phyloP scores from a whole-genome alignment of 2,329 filamentous ascomycete genomes.

The Juglanconis oblonga region DNA sequence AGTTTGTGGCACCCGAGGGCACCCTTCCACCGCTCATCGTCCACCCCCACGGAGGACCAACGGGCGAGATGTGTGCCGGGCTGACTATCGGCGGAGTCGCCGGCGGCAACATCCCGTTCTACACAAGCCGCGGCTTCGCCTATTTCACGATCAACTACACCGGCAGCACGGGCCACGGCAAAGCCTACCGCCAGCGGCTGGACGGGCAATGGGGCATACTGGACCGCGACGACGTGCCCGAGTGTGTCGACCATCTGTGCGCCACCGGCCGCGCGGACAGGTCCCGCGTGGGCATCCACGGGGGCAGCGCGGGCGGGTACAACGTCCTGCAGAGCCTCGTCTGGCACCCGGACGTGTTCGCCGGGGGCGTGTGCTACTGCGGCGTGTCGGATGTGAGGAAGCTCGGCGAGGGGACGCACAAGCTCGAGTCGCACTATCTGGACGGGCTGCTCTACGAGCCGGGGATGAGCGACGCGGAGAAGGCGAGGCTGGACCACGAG shows the following conservation, averaged over 20 bases:
- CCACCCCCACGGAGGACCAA: constrained; percentile 51
- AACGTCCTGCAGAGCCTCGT: constrained; percentile 48
- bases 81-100: constrained; percentile 32
- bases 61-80: constrained; percentile 38
- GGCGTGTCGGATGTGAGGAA: constrained; percentile 50
- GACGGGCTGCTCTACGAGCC: constrained; percentile 38
- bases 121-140: constrained; percentile 52
- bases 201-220: constrained; percentile 48
- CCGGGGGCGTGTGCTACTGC: constrained; percentile 46
- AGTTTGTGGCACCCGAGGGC: constrained; percentile 34
- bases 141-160: constrained; percentile 50
- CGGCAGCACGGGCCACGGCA: constrained; percentile 50
- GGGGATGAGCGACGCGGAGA: constrained; percentile 35
- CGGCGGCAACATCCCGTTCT: constrained; percentile 42
- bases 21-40: constrained; percentile 48
- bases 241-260: constrained; percentile 41
- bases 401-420: constrained; percentile 48
- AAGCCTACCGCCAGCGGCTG: constrained; percentile 46
- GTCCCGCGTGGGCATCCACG: constrained; percentile 44
- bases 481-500: constrained; percentile 38
- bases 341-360: constrained; percentile 43
- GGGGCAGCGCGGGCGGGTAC: constrained; percentile 52
- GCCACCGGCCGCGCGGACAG: constrained; percentile 33
- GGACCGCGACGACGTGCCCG: constrained; percentile 49
- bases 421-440: constrained; percentile 54